phyloP scores from a whole-genome alignment of 208 protist species.

The Leishmania guyanensis region DNA sequence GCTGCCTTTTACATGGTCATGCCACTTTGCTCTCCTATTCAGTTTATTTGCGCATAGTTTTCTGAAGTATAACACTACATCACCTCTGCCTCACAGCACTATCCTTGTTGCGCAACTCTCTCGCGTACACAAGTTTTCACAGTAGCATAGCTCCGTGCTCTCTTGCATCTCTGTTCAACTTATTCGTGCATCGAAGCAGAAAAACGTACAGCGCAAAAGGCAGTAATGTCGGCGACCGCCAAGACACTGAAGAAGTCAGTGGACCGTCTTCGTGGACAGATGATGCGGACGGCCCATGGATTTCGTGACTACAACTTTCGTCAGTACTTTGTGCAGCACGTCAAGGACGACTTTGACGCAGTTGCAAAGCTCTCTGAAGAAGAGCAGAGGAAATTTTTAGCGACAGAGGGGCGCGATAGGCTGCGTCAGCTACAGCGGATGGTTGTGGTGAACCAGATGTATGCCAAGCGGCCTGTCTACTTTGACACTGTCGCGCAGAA shows the following conservation, averaged over 20 bases:
- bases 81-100: not conserved
- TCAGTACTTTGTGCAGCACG: conserved; percentile 82
- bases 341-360: conserved; percentile 74
- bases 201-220: not conserved
- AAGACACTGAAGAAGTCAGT: conserved; percentile 29
- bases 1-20: not conserved
- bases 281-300: conserved; percentile 56
- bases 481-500: conserved; percentile 46
- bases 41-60: conserved; percentile 16
- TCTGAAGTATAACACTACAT: not conserved
- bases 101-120: not conserved
- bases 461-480: conserved; percentile 63
- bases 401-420: conserved; percentile 51
- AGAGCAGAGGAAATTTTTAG: conserved; percentile 61
- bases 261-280: conserved; percentile 45
- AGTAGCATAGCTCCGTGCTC: not conserved
- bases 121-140: not conserved
- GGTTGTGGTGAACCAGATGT: conserved; percentile 84
- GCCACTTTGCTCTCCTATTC: not conserved
- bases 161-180: not conserved
- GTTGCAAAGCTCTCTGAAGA: conserved; percentile 48
- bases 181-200: not conserved
- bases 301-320: conserved; percentile 92
- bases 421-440: conserved; percentile 87
- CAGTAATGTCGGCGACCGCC: not conserved